Evolutionary conservation across 176 grass and related monocot genomes (phyloP).

Genomic region (Oryza meridionalis): DNA sequence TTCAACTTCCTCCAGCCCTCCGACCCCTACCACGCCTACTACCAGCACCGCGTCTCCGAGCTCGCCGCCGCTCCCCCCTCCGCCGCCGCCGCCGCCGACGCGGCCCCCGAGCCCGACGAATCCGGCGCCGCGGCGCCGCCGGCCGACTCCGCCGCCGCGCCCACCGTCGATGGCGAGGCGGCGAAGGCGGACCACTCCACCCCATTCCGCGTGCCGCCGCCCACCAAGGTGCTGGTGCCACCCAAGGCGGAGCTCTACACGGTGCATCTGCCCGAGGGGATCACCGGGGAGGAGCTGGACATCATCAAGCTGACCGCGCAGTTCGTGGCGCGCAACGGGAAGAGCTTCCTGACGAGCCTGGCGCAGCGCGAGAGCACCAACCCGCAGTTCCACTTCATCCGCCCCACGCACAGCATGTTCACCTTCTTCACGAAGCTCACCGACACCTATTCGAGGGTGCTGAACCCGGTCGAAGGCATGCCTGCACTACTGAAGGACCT

Average conservation of each 20-base stretch:
- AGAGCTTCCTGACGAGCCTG: conserved; percentile 70
- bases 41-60: conserved; percentile 81
- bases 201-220: conserved; percentile 59
- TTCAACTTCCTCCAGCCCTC: conserved; percentile 89
- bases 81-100: conserved; percentile 23
- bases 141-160: conserved; percentile 34
- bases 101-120: conserved; percentile 21
- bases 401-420: conserved; percentile 94
- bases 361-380: conserved; percentile 62
- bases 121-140: neutral
- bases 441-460: conserved; percentile 81
- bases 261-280: conserved; percentile 76
- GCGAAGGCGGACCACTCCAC: conserved; percentile 59
- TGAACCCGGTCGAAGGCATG: conserved; percentile 64
- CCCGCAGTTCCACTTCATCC: conserved; percentile 89
- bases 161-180: neutral
- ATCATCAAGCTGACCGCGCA: conserved; percentile 96
- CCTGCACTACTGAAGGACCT: conserved; percentile 51
- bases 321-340: conserved; percentile 90
- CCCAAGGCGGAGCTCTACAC: conserved; percentile 87
- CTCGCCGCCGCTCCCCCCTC: conserved; percentile 42
- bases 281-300: conserved; percentile 87
- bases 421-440: conserved; percentile 83
- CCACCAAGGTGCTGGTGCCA: conserved; percentile 73
- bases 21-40: conserved; percentile 86